A percentile compares a stretch with the other conserved stretches of the same genome.
Evolutionary conservation across 1,284 basidiomycete species (phyloP).

Genomic region (Austroboletus novae-zelandiae): DNA sequence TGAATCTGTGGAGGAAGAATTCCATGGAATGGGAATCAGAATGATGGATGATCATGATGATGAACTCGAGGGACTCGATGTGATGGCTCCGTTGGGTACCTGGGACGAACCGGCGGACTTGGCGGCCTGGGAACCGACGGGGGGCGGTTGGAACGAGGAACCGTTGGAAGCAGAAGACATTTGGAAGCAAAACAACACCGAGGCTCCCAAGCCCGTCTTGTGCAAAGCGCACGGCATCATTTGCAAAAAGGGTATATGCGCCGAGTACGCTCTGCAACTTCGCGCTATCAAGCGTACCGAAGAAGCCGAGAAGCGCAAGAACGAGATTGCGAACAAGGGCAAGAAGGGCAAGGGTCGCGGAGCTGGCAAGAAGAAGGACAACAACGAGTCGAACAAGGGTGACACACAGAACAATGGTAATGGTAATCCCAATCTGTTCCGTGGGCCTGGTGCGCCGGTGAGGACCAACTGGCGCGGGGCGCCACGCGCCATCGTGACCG

Average conservation of each 20-base stretch:
- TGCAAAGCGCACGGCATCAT: no score
- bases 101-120: slow-evolving; percentile 12
- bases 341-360: not conserved
- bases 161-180: slow-evolving; percentile 20
- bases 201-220: no score
- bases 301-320: no score
- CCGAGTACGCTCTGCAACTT: no score
- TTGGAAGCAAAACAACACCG: slow-evolving; percentile 17
- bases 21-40: slow-evolving; percentile 24
- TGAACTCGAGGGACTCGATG: slow-evolving; percentile 21
- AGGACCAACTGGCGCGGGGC: slow-evolving; percentile 32
- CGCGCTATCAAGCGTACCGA: no score
- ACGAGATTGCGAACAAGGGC: not conserved
- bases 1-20: slow-evolving; percentile 30
- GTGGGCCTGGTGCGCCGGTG: slow-evolving; percentile 34
- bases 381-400: slow-evolving; percentile 1
- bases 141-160: slow-evolving; percentile 1
- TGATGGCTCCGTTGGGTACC: slow-evolving; percentile 19
- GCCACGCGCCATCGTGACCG: slow-evolving; percentile 27
- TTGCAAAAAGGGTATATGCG: no score
- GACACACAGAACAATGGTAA: slow-evolving; percentile 2
- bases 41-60: slow-evolving; percentile 8
- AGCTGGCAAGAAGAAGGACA: slow-evolving; percentile 19
- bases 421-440: slow-evolving; percentile 21
- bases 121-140: slow-evolving; percentile 11